Conservation (phyloP, 176 grass and related monocot species). For the Musa troglodytarum region DNA sequence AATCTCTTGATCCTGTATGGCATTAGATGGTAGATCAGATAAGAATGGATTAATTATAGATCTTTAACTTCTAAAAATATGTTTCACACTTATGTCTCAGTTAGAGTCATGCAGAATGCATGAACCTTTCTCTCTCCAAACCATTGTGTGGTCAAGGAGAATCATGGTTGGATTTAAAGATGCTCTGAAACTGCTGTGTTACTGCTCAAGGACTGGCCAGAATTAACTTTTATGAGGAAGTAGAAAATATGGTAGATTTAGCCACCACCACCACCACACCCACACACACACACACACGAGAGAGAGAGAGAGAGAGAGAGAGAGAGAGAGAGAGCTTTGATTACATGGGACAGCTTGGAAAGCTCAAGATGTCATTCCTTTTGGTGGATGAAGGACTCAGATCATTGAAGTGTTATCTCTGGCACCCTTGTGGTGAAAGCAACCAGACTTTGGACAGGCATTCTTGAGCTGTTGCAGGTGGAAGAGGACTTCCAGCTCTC, state of each 20-base stretch:
- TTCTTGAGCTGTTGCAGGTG: not conserved
- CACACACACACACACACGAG: not conserved
- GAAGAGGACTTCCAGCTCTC: not conserved
- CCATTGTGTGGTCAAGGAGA: no score
- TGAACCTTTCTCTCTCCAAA: not conserved
- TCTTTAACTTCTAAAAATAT: not conserved
- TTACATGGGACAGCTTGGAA: not conserved
- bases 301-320: not conserved
- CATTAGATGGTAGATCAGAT: no score
- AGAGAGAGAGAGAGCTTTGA: not conserved
- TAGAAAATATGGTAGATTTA: no score
- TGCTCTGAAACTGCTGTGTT: no score
- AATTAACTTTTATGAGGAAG: no score
- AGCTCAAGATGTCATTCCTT: constrained; percentile 2
- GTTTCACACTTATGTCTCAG: not conserved
- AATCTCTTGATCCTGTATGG: no score
- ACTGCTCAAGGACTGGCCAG: no score
- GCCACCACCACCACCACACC: no score
- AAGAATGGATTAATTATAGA: no score
- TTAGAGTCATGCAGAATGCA: constrained; percentile 4
- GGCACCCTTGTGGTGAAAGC: constrained; percentile 1
- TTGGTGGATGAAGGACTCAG: not conserved
- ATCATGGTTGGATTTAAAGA: no score
- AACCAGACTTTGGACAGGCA: not conserved
- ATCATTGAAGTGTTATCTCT: not conserved